A percentile compares a stretch with the other conserved stretches of the same genome.
Conservation (phyloP, 768 basidiomycete species). For the Kwoniella shandongensis region DNA sequence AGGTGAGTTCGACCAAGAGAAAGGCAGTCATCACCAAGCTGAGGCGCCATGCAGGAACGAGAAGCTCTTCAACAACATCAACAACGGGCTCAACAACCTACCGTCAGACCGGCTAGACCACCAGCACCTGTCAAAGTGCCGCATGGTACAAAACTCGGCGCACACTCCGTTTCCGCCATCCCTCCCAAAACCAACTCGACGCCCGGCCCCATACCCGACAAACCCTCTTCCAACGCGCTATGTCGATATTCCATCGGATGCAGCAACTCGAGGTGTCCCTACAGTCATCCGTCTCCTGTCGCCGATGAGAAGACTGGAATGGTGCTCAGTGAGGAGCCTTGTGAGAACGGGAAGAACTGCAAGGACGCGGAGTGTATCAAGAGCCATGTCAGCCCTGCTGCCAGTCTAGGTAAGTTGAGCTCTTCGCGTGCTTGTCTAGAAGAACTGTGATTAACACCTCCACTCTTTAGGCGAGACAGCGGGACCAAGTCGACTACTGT, state of each 20-base stretch:
- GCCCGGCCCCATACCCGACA: slow-evolving; percentile 47
- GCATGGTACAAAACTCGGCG: slow-evolving; percentile 43
- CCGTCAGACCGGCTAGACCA: slow-evolving; percentile 27
- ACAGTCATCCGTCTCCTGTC: slow-evolving; percentile 94
- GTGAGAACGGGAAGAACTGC: slow-evolving; percentile 83
- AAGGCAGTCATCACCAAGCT: slow-evolving; percentile 11
- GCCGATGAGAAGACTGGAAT: slow-evolving; percentile 92
- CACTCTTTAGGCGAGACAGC: slow-evolving; percentile 35
- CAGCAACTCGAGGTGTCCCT: slow-evolving; percentile 82
- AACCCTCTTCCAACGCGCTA: slow-evolving; percentile 57
- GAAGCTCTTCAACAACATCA: slow-evolving; percentile 14
- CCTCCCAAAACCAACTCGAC: slow-evolving; percentile 30
- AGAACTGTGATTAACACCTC: neutral
- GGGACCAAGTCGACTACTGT: slow-evolving; percentile 45
- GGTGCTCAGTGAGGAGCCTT: slow-evolving; percentile 89
- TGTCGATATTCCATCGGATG: slow-evolving; percentile 94
- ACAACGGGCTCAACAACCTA: slow-evolving; percentile 27
- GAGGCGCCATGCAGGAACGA: slow-evolving; percentile 18
- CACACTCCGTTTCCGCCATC: slow-evolving; percentile 40
- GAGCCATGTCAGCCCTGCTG: slow-evolving; percentile 85
- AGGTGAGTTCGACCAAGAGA: slow-evolving; percentile 18
- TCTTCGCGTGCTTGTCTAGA: slow-evolving; percentile 1
- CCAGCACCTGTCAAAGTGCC: slow-evolving; percentile 35
- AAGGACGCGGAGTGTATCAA: slow-evolving; percentile 92
- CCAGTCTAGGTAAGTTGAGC: slow-evolving; percentile 61